Conservation (phyloP, 306 rosid species). For the Prosopis cineraria region DNA sequence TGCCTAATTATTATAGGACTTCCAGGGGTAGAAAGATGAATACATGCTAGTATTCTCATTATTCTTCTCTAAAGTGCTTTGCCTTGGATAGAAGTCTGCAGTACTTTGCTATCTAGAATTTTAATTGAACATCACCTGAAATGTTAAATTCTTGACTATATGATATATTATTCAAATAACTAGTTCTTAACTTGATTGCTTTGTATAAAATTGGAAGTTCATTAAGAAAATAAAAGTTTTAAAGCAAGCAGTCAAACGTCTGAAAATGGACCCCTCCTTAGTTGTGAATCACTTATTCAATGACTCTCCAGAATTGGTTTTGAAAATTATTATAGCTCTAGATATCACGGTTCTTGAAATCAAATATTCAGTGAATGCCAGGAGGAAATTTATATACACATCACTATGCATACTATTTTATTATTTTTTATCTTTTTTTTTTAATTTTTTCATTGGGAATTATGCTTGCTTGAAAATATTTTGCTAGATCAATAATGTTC, state of each 20-base stretch:
- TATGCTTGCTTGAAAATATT: not conserved
- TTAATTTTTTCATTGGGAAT: not conserved
- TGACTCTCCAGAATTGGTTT: not conserved
- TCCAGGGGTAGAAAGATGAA: not conserved
- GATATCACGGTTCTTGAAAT: not conserved
- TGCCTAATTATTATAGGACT: not conserved
- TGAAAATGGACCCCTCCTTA: not conserved
- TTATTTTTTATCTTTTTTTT: not conserved
- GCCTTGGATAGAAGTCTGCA: not conserved
- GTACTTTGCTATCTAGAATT: not conserved
- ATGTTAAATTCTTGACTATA: not conserved
- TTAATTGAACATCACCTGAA: not conserved
- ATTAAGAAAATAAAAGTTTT: not conserved
- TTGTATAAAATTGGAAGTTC: not conserved
- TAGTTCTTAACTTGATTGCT: not conserved
- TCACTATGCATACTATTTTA: not conserved
- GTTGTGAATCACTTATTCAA: not conserved
- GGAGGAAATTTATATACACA: no score
- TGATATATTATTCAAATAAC: not conserved
- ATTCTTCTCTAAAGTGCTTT: not conserved
- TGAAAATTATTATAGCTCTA: not conserved
- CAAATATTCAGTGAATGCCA: not conserved
- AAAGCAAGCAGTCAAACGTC: not conserved
- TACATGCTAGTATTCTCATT: not conserved
- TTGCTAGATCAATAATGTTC: not conserved